Base-by-base conservation (phyloP, 495 filamentous ascomycete species). In the Podospora anserina region DNA sequence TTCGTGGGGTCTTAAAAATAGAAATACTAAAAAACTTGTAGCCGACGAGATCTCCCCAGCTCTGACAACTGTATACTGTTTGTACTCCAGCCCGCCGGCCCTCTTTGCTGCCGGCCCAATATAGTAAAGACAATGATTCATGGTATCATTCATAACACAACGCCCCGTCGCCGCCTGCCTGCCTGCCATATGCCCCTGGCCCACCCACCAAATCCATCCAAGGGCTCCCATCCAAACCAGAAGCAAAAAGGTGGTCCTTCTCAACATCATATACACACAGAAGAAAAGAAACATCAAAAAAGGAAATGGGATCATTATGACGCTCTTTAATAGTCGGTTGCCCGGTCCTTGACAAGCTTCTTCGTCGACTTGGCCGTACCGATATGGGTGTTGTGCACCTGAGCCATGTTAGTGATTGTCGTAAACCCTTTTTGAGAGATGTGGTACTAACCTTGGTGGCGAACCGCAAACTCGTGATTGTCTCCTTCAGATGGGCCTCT, bases 401-500 rank as follows among this genome's bases (percentile, higher is more conserved):
- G 60, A 53, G 63, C 63, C 32, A 16, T 32, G 20, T 69, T 55
- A 64, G 67, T 61, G 19, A 66, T 20, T 39, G 28, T 23, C 63
- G 9, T 27, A 1, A 5, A 15, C 59, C 54, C 16, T 27, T 7
- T 23, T 9, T 13, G 16, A 59, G n/a, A 27, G 54, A 44, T 3
- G 49, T 28, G 9, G 16, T 13, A 80, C 79, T 78, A 72, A 86
- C 94, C 84, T 98, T 98, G 13, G 92, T 95, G 18, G 96, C 95
- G 81, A 99, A 99, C 75, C 96, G 91, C 76, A 99, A 85, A 79
- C 92, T 96, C 30, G 94, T 96, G 78, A 97, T 86, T 16, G 93
- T 97, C 83, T 99, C 96, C 65, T 87, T 88, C 65, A 97, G 82
- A 82, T 98, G 96, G 3, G 90, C 92, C 83, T 96, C 90, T 63